Base-by-base conservation (phyloP, 2,329 filamentous ascomycete species). In the Dothideomycetes sp. region DNA sequence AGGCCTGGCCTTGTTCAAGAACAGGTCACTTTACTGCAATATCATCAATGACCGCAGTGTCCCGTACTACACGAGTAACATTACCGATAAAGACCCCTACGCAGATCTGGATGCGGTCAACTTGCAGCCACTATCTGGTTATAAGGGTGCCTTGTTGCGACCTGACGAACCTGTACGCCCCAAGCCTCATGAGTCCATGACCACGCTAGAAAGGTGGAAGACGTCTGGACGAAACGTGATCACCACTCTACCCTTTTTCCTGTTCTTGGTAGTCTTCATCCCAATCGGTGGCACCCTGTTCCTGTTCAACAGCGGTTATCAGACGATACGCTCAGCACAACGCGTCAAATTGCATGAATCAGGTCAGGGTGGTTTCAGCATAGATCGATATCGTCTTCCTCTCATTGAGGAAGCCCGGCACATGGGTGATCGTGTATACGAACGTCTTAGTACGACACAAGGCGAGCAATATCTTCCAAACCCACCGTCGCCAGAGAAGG, bases 11-110 rank as follows among this genome's bases (percentile, higher is more conserved):
- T 73, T 69, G 49, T 96, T 96, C 64, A 75, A 79, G 56, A 72
- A 83, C 40, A 80, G 79, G 43, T 82, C 77, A 3, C 65, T 94
- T 1, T 96, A 96, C 58, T 72, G 81, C 31, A 96, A 96, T 55
- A 79, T 94, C 34, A 66, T 83, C 54, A 94, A 95, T 59, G 89
- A 96, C 62, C 71, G 79, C 40, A 84, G 76, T 33, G 84, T 85
- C 4, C 76, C 81, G 1, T 85, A 84, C 61, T 94, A 89, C 57
- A 95, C 89, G 0, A 84, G 86, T 0, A 71, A 70, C 15, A 85
- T 95, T 34, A 72, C 79, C 17, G 79, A 78, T 52, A 82, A 72
- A 0, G 84, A 96, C 52, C 88, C 87, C 0, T 96, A 78, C 54
- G 70, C 70, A 0, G 70, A 87, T 47, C 55, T 82, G 12, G 73